Evolutionary conservation across 1,139 yeast genomes (phyloP).

Genomic region (Candida sp.): DNA sequence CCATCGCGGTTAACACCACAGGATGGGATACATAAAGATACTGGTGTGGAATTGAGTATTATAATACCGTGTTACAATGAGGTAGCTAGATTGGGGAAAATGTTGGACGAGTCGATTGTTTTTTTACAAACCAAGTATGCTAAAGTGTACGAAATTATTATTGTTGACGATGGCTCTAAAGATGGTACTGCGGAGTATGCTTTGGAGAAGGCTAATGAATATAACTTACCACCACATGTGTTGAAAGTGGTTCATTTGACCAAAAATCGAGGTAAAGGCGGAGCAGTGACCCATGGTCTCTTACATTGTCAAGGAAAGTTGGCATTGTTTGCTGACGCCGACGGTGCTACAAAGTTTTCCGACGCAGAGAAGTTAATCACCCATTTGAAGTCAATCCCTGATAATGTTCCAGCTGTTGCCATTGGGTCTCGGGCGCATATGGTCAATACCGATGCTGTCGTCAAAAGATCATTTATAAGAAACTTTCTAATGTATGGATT

Average conservation of each 20-base stretch:
- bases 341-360: conserved; percentile 86
- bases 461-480: conserved; percentile 81
- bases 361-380: conserved; percentile 59
- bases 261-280: conserved; percentile 92
- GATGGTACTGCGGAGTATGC: conserved; percentile 82
- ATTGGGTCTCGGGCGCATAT: conserved; percentile 96
- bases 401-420: conserved; percentile 56
- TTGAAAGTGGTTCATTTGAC: conserved; percentile 67
- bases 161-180: conserved; percentile 89
- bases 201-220: conserved; percentile 54
- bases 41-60: conserved; percentile 55
- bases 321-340: conserved; percentile 93
- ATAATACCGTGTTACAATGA: conserved; percentile 94
- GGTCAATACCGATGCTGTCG: conserved; percentile 96
- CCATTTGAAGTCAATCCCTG: conserved; percentile 25
- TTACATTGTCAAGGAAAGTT: conserved; percentile 70
- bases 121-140: conserved; percentile 40
- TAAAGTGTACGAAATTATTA: conserved; percentile 64
- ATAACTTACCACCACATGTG: conserved; percentile 51
- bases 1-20: conserved; percentile 31
- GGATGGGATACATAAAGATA: conserved; percentile 15
- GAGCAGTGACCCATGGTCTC: conserved; percentile 95
- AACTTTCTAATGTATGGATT: conserved; percentile 92
- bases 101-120: conserved; percentile 76
- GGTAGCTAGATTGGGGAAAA: conserved; percentile 61